Evolutionary conservation across 2,329 filamentous ascomycete genomes (phyloP).

Genomic region (Fusarium succisae): DNA sequence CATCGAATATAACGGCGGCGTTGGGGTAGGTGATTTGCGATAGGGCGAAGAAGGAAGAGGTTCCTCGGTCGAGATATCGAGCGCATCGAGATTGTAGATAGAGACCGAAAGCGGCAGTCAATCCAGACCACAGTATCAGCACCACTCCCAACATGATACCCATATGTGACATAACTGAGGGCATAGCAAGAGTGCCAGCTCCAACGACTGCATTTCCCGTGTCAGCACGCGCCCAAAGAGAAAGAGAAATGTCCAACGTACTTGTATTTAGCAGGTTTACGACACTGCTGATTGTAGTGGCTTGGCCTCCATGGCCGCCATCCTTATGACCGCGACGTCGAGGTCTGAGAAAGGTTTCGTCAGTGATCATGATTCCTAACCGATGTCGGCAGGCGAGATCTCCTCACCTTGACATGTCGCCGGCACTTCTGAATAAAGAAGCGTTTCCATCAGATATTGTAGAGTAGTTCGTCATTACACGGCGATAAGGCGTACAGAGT

Average conservation of each 20-base stretch:
- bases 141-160: slow-evolving; percentile 86
- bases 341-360: slow-evolving; percentile 50
- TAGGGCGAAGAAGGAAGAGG: slow-evolving; percentile 93
- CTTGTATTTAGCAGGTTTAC: slow-evolving; percentile 98
- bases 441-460: slow-evolving; percentile 60
- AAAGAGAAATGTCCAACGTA: slow-evolving; percentile 53
- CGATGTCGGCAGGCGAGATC: slow-evolving; percentile 14
- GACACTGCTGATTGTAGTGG: slow-evolving; percentile 88
- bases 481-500: neutral
- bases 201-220: slow-evolving; percentile 74
- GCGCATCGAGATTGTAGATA: slow-evolving; percentile 95
- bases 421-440: slow-evolving; percentile 51
- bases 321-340: slow-evolving; percentile 75
- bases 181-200: slow-evolving; percentile 93
- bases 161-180: slow-evolving; percentile 94
- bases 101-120: slow-evolving; percentile 89
- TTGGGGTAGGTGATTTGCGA: slow-evolving; percentile 98
- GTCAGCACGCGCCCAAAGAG: slow-evolving; percentile 30
- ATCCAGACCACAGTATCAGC: slow-evolving; percentile 90
- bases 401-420: slow-evolving; percentile 60
- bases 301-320: slow-evolving; percentile 74
- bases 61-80: slow-evolving; percentile 88
- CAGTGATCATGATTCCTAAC: slow-evolving; percentile 13
- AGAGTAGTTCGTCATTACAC: slow-evolving; percentile 65
- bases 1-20: slow-evolving; percentile 93